Conservation (phyloP, 164 flowering plant genomes). For the Dillenia suffruticosa region DNA sequence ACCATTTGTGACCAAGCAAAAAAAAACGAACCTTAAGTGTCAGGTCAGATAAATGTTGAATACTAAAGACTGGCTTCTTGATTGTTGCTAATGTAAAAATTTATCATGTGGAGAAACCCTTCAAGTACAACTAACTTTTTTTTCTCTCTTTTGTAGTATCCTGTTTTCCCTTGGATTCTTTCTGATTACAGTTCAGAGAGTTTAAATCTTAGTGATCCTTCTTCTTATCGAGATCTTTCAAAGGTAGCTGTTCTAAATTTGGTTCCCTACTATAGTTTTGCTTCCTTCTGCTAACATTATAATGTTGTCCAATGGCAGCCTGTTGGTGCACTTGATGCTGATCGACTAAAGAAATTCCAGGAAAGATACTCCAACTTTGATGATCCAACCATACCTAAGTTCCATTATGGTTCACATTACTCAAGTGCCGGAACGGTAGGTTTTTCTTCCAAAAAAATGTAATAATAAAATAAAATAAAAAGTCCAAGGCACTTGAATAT, state of each 20-base stretch:
- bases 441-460: no score
- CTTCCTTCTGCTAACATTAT: slow-evolving; percentile 2
- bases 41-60: no score
- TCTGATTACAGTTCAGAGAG: slow-evolving; percentile 78
- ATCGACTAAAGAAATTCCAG: slow-evolving; percentile 70
- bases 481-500: no score
- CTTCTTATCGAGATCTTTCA: slow-evolving; percentile 85
- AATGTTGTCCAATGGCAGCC: slow-evolving; percentile 52
- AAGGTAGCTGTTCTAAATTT: slow-evolving; percentile 46
- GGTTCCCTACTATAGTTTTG: not conserved
- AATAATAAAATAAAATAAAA: no score
- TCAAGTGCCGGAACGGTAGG: slow-evolving; percentile 98
- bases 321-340: slow-evolving; percentile 89
- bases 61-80: no score
- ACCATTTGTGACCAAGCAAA: no score
- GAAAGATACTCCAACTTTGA: slow-evolving; percentile 93
- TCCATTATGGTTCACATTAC: slow-evolving; percentile 99
- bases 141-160: slow-evolving; percentile 63
- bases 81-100: no score
- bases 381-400: slow-evolving; percentile 95
- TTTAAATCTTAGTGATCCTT: slow-evolving; percentile 72
- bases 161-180: slow-evolving; percentile 98
- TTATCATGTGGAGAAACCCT: no score
- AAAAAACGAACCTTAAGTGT: no score
- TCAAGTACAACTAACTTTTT: not conserved